These are phyloP conservation scores for Mortierella antarctica DNA, from an alignment of 192 early-diverging fungal genomes.

Conservation along the genomic window DNA sequence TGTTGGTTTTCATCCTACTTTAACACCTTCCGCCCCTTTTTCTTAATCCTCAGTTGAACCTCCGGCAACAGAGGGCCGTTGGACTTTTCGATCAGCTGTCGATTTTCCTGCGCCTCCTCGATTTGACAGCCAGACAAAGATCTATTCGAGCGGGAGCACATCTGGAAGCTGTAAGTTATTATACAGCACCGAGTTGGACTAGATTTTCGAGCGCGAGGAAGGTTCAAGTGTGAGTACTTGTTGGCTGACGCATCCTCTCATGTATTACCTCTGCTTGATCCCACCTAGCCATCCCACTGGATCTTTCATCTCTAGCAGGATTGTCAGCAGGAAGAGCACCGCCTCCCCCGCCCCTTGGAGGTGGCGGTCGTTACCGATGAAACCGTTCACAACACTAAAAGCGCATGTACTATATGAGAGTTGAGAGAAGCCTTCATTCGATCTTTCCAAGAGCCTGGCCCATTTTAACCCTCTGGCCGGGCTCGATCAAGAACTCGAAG, in stretches of 20 bases:
- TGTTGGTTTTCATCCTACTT: background rate
- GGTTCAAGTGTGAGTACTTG: background rate
- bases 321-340: slow-evolving; percentile 5
- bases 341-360: slow-evolving; percentile 36
- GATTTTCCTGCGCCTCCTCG: slow-evolving; percentile 53
- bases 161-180: slow-evolving; percentile 49
- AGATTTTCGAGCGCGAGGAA: no score
- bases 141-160: slow-evolving; percentile 52
- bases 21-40: background rate
- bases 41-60: slow-evolving; percentile 32
- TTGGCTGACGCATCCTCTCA: slow-evolving; percentile 1
- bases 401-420: no score
- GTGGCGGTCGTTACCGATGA: slow-evolving; percentile 24
- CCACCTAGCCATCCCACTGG: slow-evolving; percentile 37
- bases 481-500: slow-evolving; percentile 81
- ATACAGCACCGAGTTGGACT: background rate
- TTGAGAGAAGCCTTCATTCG: slow-evolving; percentile 9
- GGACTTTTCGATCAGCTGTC: slow-evolving; percentile 48
- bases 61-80: slow-evolving; percentile 56
- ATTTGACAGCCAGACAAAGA: slow-evolving; percentile 24
- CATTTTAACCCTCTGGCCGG: slow-evolving; percentile 82
- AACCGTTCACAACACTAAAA: no score
- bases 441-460: slow-evolving; percentile 81
- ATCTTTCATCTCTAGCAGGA: slow-evolving; percentile 41
- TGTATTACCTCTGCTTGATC: slow-evolving; percentile 4